These are phyloP conservation scores for Trichopus zeylanicus DNA, from an alignment of 116 monocot genomes.

Conservation along the genomic window DNA sequence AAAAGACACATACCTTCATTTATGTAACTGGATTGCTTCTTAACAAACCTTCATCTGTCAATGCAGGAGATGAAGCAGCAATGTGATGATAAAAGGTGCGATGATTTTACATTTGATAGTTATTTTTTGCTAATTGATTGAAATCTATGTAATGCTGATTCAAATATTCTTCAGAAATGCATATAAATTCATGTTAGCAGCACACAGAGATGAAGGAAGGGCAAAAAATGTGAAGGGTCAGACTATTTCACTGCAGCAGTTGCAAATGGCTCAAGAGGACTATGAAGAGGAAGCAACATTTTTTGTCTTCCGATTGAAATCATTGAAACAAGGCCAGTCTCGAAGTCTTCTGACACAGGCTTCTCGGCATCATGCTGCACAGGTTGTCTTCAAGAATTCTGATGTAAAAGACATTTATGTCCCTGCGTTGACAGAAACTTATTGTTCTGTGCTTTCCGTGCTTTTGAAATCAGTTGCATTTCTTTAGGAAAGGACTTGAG, in stretches of 20 bases:
- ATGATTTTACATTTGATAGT: not conserved
- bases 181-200: conserved; percentile 50
- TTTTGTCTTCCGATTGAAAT: conserved; percentile 90
- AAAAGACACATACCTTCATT: not conserved
- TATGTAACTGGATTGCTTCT: not conserved
- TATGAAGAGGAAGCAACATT: conserved; percentile 68
- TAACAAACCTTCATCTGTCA: conserved; percentile 6
- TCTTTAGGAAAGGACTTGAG: conserved; percentile 76
- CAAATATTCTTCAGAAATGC: conserved; percentile 30
- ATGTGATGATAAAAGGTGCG: conserved; percentile 68
- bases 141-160: conserved; percentile 2
- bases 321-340: conserved; percentile 86
- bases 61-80: conserved; percentile 77
- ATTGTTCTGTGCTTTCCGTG: not conserved
- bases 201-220: conserved; percentile 51
- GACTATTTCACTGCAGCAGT: conserved; percentile 43
- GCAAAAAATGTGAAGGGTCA: conserved; percentile 37
- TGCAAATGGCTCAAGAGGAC: conserved; percentile 58
- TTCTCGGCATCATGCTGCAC: conserved; percentile 93
- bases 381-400: conserved; percentile 40
- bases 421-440: not conserved
- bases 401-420: not conserved
- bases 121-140: not conserved
- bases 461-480: conserved; percentile 53
- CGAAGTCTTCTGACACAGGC: conserved; percentile 90